phyloP scores from a whole-genome alignment of 176 grass and related monocot species.

The Oryza punctata region DNA sequence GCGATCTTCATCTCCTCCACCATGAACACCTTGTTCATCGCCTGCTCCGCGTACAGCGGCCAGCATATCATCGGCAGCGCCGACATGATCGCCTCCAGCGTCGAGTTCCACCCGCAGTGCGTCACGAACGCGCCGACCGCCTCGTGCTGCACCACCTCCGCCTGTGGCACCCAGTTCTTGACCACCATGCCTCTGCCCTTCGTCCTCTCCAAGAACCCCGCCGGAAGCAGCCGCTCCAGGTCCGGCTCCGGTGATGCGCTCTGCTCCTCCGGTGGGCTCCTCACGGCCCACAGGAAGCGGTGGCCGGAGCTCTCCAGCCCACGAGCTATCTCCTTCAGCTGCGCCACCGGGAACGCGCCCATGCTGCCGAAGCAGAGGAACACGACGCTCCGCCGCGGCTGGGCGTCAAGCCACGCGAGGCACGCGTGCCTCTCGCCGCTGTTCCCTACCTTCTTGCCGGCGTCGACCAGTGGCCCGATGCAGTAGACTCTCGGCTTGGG shows the following conservation, averaged over 20 bases:
- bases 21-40: conserved; percentile 46
- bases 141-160: conserved; percentile 53
- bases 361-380: conserved; percentile 83
- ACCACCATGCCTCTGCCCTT: conserved; percentile 49
- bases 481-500: conserved; percentile 43
- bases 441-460: not conserved
- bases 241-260: conserved; percentile 33
- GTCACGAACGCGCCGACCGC: conserved; percentile 53
- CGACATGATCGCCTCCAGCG: conserved; percentile 51
- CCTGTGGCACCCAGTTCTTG: conserved; percentile 61
- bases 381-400: conserved; percentile 56
- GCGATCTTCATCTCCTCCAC: conserved; percentile 41
- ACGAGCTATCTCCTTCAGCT: conserved; percentile 48
- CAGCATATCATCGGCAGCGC: conserved; percentile 32
- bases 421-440: conserved; percentile 39
- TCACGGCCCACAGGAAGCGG: conserved; percentile 62
- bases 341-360: conserved; percentile 53
- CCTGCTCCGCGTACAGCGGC: conserved; percentile 38
- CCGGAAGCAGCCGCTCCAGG: conserved; percentile 51
- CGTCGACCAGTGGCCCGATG: conserved; percentile 49
- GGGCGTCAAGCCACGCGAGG: conserved; percentile 62
- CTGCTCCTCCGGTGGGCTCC: conserved; percentile 33
- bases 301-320: conserved; percentile 64
- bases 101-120: conserved; percentile 64
- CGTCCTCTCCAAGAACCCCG: conserved; percentile 62